Evolutionary conservation across 768 basidiomycete genomes (phyloP).

Genomic region (Leucosporidium yakuticum): DNA sequence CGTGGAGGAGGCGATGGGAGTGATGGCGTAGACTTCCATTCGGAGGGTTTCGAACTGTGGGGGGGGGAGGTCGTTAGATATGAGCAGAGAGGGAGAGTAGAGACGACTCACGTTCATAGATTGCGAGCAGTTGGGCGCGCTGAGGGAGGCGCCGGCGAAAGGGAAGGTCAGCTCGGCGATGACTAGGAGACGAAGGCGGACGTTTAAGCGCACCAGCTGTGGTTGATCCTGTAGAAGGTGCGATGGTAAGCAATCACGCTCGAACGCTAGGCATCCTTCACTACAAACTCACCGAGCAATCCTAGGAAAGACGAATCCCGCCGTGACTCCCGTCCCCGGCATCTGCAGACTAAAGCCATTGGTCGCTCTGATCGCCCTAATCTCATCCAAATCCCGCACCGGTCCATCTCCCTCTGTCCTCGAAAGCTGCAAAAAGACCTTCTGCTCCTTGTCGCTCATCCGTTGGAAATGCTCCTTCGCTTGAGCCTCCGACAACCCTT

Average conservation of each 20-base stretch:
- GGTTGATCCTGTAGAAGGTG: slow-evolving; percentile 18
- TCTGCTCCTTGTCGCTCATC: slow-evolving; percentile 10
- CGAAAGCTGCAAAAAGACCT: slow-evolving; percentile 16
- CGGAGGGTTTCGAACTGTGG: slow-evolving; percentile 26
- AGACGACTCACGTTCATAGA: slow-evolving; percentile 22
- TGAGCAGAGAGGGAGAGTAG: too few relatives aligned
- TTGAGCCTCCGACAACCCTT: background rate
- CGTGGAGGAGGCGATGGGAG: slow-evolving; percentile 1
- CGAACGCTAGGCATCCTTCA: too few relatives aligned
- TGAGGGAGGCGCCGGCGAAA: background rate
- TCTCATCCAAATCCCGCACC: background rate
- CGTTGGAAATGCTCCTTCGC: slow-evolving; percentile 15
- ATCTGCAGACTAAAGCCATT: slow-evolving; percentile 24
- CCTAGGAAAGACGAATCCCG: slow-evolving; percentile 15
- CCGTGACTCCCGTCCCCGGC: background rate
- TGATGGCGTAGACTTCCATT: slow-evolving; percentile 32
- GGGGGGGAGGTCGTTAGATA: background rate
- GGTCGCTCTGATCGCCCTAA: background rate
- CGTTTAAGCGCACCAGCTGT: slow-evolving; percentile 9
- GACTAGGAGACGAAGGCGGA: too few relatives aligned
- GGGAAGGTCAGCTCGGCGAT: background rate
- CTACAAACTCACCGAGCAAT: slow-evolving; percentile 3
- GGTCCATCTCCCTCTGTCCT: slow-evolving; percentile 1
- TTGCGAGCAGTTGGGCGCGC: slow-evolving; percentile 26
- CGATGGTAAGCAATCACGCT: too few relatives aligned